Conservation (phyloP, 805 yeast genomes). For the Starmerella stellata region DNA sequence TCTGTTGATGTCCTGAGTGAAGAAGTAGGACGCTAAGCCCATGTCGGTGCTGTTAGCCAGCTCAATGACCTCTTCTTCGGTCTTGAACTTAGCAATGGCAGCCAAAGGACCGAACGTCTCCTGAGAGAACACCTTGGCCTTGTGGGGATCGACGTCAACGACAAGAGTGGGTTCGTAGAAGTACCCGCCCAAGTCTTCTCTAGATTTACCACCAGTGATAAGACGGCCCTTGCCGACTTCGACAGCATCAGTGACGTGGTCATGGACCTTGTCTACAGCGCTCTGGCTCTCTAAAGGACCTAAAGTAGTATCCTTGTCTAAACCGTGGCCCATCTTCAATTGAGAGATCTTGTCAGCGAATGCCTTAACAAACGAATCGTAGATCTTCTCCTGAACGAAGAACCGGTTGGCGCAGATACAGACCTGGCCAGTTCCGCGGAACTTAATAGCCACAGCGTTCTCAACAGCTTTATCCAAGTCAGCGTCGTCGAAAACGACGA, state of each 20-base stretch:
- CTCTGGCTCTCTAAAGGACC: slow-evolving; percentile 57
- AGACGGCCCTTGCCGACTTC: slow-evolving; percentile 42
- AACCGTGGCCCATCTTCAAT: slow-evolving; percentile 45
- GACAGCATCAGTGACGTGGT: slow-evolving; percentile 49
- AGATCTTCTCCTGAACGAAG: slow-evolving; percentile 44
- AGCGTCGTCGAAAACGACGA: slow-evolving; percentile 58
- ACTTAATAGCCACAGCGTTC: slow-evolving; percentile 49
- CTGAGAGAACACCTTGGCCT: slow-evolving; percentile 41
- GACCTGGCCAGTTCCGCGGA: slow-evolving; percentile 65
- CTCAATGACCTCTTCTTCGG: slow-evolving; percentile 45
- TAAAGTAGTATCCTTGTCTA: slow-evolving; percentile 41
- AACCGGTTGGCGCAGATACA: slow-evolving; percentile 66
- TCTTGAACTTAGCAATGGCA: slow-evolving; percentile 43
- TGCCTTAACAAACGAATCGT: slow-evolving; percentile 39
- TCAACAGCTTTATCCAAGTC: slow-evolving; percentile 46
- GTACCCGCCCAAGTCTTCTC: slow-evolving; percentile 38
- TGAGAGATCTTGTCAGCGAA: slow-evolving; percentile 31
- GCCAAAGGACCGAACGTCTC: slow-evolving; percentile 76
- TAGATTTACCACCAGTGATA: slow-evolving; percentile 40
- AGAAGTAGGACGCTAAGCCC: slow-evolving; percentile 67
- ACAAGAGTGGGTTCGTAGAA: slow-evolving; percentile 56
- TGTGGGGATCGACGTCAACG: slow-evolving; percentile 35
- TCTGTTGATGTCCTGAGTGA: slow-evolving; percentile 35
- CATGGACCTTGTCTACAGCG: slow-evolving; percentile 42
- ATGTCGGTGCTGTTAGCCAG: slow-evolving; percentile 50